Base-by-base conservation (phyloP, 108 stramenopile species). In the Cyclotella baltica region DNA sequence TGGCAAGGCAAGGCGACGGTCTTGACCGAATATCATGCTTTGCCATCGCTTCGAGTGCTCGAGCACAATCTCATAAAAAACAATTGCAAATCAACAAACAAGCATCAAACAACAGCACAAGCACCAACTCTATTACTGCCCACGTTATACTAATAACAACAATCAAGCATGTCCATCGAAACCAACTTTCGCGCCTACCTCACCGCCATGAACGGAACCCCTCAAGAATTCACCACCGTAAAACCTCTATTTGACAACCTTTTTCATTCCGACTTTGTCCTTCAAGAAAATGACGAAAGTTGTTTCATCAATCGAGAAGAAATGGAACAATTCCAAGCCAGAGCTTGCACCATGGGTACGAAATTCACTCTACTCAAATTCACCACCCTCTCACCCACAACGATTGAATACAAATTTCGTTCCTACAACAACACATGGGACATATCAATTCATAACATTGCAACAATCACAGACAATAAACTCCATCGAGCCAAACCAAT, bases 331-430 rank as follows among this genome's bases (percentile, higher is more conserved):
- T n/a, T 52, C 51, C 51, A 52, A 10, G n/a, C 11, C 11, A 52
- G n/a, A 4, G 51, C 51, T 4, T 20, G 11, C n/a, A n/a, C 10
- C 4, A 10, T n/a, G 4, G 51, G 51, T n/a, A n/a, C 51, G 4
- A 52, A 52, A n/a, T 10, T n/a, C 11, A 52, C 51, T n/a, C 4
- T 52, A 4, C 51, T 52, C 18, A 13, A 19, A 10, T n/a, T 10
- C 4, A n/a, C 51, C 10, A n/a, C n/a, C 4, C 19, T 4, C 11
- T 13, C 11, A 4, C n/a, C n/a, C n/a, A 4, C 10, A 4, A n/a
- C 51, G 18, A n/a, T 52, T n/a, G 51, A 52, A n/a, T 52, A n/a
- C 51, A 52, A 52, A n/a, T 52, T 52, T 52, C 51, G 51, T 20
- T 19, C n/a, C 18, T 19, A 10, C n/a, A 20, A 20, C 51, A 43